A percentile compares a stretch with the other conserved stretches of the same genome.
phyloP scores from a whole-genome alignment of 129 eudicot species.

The Deinandra increscens region DNA sequence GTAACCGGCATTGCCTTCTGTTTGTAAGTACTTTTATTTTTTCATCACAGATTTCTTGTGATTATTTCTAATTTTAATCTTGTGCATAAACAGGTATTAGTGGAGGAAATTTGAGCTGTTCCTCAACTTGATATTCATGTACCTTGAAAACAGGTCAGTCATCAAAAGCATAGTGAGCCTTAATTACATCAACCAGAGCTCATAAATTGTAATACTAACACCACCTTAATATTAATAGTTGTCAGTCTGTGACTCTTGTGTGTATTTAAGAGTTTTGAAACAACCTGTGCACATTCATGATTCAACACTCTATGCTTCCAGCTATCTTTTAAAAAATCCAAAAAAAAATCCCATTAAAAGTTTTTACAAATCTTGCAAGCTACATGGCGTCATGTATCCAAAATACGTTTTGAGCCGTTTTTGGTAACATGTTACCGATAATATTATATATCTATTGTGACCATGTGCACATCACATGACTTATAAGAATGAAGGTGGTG shows the following conservation, averaged over 20 bases:
- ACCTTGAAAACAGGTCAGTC: constrained; percentile 36
- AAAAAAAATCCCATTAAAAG: neutral
- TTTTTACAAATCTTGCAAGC: constrained; percentile 13
- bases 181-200: constrained; percentile 22
- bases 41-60: neutral
- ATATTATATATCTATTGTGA: constrained; percentile 12
- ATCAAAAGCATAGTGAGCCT: constrained; percentile 22
- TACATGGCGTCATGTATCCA: constrained; percentile 3
- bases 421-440: constrained; percentile 27
- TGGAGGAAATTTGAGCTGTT: constrained; percentile 10
- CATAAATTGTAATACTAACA: constrained; percentile 30
- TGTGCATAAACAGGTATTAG: constrained; percentile 28
- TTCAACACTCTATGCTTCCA: constrained; percentile 1
- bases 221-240: constrained; percentile 20
- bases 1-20: constrained; percentile 18
- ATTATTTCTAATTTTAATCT: constrained; percentile 2
- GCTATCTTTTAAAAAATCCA: neutral
- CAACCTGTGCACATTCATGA: constrained; percentile 24
- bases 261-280: constrained; percentile 21
- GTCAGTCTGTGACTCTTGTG: constrained; percentile 16
- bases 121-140: constrained; percentile 13
- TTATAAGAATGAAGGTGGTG: no score
- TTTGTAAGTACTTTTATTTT: constrained; percentile 27
- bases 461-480: neutral
- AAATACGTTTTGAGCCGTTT: neutral